A percentile compares a stretch with the other conserved stretches of the same genome.
Evolutionary conservation across 225 moss, liverwort and hornwort species (phyloP).

Genomic region (Asterella californica): DNA sequence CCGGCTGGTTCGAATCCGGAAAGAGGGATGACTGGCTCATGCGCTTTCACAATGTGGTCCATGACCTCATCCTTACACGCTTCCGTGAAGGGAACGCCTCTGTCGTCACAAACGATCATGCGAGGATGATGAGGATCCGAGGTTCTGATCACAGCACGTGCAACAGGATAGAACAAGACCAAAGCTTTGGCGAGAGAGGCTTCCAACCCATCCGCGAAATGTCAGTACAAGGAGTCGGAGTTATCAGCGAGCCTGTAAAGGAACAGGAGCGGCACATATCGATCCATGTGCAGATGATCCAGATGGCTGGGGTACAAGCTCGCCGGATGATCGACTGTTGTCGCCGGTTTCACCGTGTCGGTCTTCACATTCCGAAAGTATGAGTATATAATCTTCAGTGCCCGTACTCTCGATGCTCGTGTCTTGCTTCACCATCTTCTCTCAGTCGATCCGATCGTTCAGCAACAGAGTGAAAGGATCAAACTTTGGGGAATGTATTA

Average conservation of each 20-base stretch:
- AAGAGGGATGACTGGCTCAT: constrained; percentile 17
- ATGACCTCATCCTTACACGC: constrained; percentile 29
- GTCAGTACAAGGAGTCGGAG: constrained; percentile 17
- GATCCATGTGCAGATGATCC: constrained; percentile 45
- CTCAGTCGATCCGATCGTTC: background rate
- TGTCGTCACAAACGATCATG: constrained; percentile 24
- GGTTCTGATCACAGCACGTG: constrained; percentile 34
- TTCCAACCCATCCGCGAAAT: constrained; percentile 24
- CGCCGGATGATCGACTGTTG: constrained; percentile 4
- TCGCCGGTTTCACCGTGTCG: constrained; percentile 19
- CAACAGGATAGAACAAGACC: constrained; percentile 39
- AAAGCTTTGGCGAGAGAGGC: constrained; percentile 30
- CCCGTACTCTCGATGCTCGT: background rate
- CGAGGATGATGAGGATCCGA: constrained; percentile 34
- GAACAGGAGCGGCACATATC: constrained; percentile 42
- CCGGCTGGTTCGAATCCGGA: constrained; percentile 41
- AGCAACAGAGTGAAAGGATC: background rate
- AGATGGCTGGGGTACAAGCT: constrained; percentile 26
- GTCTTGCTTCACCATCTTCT: too few species aligned
- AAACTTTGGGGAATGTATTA: too few species aligned
- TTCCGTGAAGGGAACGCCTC: constrained; percentile 41
- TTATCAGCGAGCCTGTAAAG: constrained; percentile 23
- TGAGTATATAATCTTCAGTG: constrained; percentile 10
- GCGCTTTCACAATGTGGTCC: constrained; percentile 11
- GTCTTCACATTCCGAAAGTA: constrained; percentile 30